phyloP scores from a whole-genome alignment of 2,329 filamentous ascomycete genomes.

The Colletotrichum tabaci region DNA sequence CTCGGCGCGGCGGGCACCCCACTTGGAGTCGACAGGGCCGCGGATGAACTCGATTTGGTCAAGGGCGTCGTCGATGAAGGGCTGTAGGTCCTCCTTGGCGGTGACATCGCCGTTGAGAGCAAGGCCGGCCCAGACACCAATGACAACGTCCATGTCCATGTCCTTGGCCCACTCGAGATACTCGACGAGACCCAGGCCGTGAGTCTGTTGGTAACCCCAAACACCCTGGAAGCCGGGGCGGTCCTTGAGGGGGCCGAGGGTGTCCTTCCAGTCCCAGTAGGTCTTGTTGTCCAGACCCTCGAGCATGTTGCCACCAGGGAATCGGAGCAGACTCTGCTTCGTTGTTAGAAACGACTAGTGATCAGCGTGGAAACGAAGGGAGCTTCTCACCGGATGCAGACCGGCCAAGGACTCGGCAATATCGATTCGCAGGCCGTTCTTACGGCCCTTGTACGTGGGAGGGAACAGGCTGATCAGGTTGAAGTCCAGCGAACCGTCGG shows the following conservation, averaged over 20 bases:
- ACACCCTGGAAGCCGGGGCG: conserved; percentile 70
- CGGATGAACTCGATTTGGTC: conserved; percentile 76
- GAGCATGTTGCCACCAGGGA: conserved; percentile 77
- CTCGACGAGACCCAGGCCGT: conserved; percentile 74
- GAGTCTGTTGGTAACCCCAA: conserved; percentile 74
- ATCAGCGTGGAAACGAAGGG: too few relatives aligned
- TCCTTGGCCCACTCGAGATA: conserved; percentile 75
- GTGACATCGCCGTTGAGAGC: conserved; percentile 68
- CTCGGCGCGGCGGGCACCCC: conserved; percentile 70
- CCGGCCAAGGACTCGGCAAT: conserved; percentile 67
- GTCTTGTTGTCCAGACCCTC: conserved; percentile 60
- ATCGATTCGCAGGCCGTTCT: conserved; percentile 72
- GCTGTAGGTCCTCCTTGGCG: conserved; percentile 65
- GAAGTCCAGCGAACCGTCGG: conserved; percentile 65
- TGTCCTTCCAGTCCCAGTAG: conserved; percentile 68
- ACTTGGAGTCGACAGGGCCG: conserved; percentile 67
- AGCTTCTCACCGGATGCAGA: conserved; percentile 61
- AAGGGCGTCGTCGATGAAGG: conserved; percentile 72
- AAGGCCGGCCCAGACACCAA: conserved; percentile 72
- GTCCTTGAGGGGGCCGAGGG: conserved; percentile 67
- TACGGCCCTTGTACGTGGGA: conserved; percentile 70
- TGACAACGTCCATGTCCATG: conserved; percentile 69
- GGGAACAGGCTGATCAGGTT: conserved; percentile 73
- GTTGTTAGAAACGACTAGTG: neutral
- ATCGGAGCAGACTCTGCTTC: conserved; percentile 66